Evolutionary conservation across 805 yeast genomes (phyloP), one percentile per base, ranked within the genome.

Genomic region (Ogataea dorogensis): DNA sequence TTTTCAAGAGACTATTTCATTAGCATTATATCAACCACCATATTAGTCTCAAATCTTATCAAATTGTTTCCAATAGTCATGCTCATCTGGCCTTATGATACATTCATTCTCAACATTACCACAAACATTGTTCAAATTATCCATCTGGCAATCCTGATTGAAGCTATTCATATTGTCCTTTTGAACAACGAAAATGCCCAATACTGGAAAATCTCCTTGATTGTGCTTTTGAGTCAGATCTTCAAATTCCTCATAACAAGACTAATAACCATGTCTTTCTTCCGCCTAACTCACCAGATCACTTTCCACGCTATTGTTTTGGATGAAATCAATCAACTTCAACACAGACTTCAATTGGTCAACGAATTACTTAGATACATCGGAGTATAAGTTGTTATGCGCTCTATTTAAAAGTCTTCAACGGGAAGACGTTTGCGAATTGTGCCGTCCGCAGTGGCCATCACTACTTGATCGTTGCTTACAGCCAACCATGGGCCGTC

Each of bases 71-170:
- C 98, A 0, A 82, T 93, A 13, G 68, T 93, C 21, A 91, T 91
- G 89, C 67, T 93, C 20, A 91, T 93, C 22, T 93, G 99, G 99
- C 93, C 95, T 0, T 93, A 93, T 53, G 96, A 93, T 54, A 75
- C 84, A n/a, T 68, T 81, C 1, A 68, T 82, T 3, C 81, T 63
- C 24, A 53, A 58, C 26, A 43, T 61, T 23, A 63, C 66, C 1
- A 50, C 63, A 34, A 47, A 53, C 17, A 41, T 56, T n/a, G 59
- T 61, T 7, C 56, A 58, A 18, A 37, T 58, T 4, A 53, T 61
- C 11, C 59, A 61, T 36, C 32, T 56, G 10, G 50, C 58, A 7
- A 49, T 61, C 17, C 44, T 59, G 7, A 45, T 61, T 6, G 65
- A 61, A 30, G 64, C 59, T 4, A 33, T 61, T 9, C 57, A 59